These are phyloP conservation scores for Filosporella fistucella DNA, from an alignment of 495 filamentous ascomycete genomes.

Conservation along the genomic window DNA sequence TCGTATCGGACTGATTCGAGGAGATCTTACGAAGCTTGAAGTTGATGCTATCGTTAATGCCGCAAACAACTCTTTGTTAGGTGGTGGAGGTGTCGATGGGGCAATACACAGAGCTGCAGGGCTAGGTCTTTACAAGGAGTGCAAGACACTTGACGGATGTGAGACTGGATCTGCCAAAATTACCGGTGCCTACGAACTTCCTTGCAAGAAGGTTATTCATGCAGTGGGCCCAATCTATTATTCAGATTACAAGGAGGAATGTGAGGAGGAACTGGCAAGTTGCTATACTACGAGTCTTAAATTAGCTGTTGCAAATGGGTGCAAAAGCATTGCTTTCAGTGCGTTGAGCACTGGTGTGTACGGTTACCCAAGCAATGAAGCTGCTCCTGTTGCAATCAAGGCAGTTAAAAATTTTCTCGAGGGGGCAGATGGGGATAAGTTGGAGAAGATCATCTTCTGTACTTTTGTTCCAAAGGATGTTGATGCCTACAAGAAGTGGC, in stretches of 20 bases:
- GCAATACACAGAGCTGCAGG: slow-evolving; percentile 88
- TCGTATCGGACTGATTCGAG: slow-evolving; percentile 62
- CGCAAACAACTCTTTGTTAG: slow-evolving; percentile 72
- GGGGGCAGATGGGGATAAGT: slow-evolving; percentile 42
- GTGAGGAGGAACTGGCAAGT: slow-evolving; percentile 44
- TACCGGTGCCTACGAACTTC: slow-evolving; percentile 71
- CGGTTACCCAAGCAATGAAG: slow-evolving; percentile 73
- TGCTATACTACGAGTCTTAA: slow-evolving; percentile 78
- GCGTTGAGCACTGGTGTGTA: slow-evolving; percentile 86
- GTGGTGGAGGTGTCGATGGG: slow-evolving; percentile 84
- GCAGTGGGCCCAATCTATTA: slow-evolving; percentile 85
- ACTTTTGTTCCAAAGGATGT: slow-evolving; percentile 77
- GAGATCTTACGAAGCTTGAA: slow-evolving; percentile 78
- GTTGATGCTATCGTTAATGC: slow-evolving; percentile 92
- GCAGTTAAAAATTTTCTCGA: slow-evolving; percentile 71
- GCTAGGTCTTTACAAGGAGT: slow-evolving; percentile 60
- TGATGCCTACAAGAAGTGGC: slow-evolving; percentile 56
- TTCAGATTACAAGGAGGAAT: slow-evolving; percentile 21
- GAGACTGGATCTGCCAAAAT: slow-evolving; percentile 78
- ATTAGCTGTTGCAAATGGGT: slow-evolving; percentile 59
- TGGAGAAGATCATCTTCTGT: slow-evolving; percentile 77
- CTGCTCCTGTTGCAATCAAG: slow-evolving; percentile 61
- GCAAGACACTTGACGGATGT: slow-evolving; percentile 63
- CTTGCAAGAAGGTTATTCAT: slow-evolving; percentile 77
- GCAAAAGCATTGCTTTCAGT: slow-evolving; percentile 74